Conservation (phyloP, 2,329 filamentous ascomycete genomes). For the Talaromyces sp. region DNA sequence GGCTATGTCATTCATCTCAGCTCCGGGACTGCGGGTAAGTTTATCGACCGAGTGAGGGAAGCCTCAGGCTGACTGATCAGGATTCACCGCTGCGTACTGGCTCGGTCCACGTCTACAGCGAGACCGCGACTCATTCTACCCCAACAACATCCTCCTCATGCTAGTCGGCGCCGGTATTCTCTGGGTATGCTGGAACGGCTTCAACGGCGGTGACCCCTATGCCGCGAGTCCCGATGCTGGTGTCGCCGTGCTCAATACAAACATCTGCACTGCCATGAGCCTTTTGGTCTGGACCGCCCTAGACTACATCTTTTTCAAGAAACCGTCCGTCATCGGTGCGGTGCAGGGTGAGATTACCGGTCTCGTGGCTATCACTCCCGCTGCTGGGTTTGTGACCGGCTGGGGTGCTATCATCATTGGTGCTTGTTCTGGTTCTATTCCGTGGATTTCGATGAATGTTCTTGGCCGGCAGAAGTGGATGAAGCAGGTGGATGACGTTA, state of each 20-base stretch:
- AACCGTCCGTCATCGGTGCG: conserved; percentile 52
- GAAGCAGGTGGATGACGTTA: conserved; percentile 55
- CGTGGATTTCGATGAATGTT: conserved; percentile 53
- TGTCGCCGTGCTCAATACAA: conserved; percentile 54
- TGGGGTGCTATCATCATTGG: conserved; percentile 54
- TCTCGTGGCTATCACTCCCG: conserved; percentile 54
- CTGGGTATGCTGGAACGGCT: conserved; percentile 56
- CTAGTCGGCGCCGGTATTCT: conserved; percentile 52
- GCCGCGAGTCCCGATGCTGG: conserved; percentile 51
- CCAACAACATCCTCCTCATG: conserved; percentile 49
- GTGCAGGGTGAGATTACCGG: conserved; percentile 55
- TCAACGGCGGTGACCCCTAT: conserved; percentile 56
- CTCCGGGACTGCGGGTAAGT: conserved; percentile 48
- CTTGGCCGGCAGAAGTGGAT: conserved; percentile 53
- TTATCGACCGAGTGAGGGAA: conserved; percentile 33
- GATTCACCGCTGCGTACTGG: conserved; percentile 16
- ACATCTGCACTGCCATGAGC: conserved; percentile 50
- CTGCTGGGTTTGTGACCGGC: conserved; percentile 52
- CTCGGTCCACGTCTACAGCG: conserved; percentile 45
- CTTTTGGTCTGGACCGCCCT: conserved; percentile 49
- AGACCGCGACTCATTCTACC: conserved; percentile 48
- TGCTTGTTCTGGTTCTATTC: conserved; percentile 45
- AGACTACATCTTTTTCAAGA: conserved; percentile 50
- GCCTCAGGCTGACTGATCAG: conserved; percentile 35
- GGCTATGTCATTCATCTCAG: conserved; percentile 56